phyloP scores from a whole-genome alignment of 1,139 yeast species.

The Yamadazyma trypodendri region DNA sequence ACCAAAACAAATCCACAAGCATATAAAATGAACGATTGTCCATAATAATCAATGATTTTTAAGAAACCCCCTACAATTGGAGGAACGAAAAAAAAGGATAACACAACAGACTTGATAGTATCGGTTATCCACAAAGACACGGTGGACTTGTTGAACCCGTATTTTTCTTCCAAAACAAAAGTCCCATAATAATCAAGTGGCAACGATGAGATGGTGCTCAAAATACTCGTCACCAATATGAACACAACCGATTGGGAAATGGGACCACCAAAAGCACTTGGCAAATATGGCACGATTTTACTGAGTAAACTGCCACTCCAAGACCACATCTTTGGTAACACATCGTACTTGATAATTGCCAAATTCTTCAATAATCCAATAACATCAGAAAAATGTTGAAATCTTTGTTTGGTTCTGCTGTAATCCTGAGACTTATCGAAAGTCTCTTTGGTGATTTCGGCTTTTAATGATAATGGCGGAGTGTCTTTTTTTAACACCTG shows the following conservation, averaged over 20 bases:
- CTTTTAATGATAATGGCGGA: conserved; percentile 64
- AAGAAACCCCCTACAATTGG: conserved; percentile 75
- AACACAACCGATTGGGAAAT: conserved; percentile 71
- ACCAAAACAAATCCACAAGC: conserved; percentile 68
- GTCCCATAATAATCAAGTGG: conserved; percentile 76
- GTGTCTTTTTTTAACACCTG: conserved; percentile 53
- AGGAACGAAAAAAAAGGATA: conserved; percentile 61
- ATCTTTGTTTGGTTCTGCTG: conserved; percentile 76
- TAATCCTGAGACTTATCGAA: conserved; percentile 78
- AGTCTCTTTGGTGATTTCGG: conserved; percentile 67
- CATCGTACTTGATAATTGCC: conserved; percentile 56
- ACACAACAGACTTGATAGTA: conserved; percentile 54
- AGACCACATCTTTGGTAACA: conserved; percentile 70
- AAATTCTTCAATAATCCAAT: conserved; percentile 57
- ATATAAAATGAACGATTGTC: conserved; percentile 77
- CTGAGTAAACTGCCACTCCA: conserved; percentile 44
- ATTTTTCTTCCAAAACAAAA: conserved; percentile 88
- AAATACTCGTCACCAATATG: conserved; percentile 41
- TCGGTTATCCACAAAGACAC: conserved; percentile 69
- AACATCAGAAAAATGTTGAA: conserved; percentile 57
- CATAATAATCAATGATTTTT: conserved; percentile 77
- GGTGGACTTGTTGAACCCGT: conserved; percentile 89
- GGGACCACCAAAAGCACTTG: conserved; percentile 49
- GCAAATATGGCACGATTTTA: conserved; percentile 32
- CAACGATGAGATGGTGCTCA: conserved; percentile 52